These are phyloP conservation scores for Leucocoprinus leucothites DNA, from an alignment of 768 basidiomycete species.

Conservation along the genomic window DNA sequence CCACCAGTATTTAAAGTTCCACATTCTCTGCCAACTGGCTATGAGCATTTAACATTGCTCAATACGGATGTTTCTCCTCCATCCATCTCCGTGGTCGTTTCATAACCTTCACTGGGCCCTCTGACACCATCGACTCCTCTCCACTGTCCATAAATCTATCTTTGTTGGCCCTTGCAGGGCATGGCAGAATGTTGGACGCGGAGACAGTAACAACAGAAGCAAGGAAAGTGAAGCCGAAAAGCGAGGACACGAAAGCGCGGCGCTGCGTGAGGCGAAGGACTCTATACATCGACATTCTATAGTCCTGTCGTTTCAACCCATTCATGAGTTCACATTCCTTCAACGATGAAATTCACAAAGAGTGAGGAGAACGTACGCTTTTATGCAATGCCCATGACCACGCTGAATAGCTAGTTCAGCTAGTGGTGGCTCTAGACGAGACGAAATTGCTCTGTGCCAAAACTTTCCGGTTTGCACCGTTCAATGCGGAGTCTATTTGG, in stretches of 20 bases:
- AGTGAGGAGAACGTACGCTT: slow-evolving; percentile 14
- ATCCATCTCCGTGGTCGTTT: slow-evolving; percentile 79
- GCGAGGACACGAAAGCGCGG: slow-evolving; percentile 71
- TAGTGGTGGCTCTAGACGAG: slow-evolving; percentile 1
- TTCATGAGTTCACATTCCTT: background rate
- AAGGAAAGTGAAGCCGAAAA: slow-evolving; percentile 79
- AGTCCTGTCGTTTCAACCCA: slow-evolving; percentile 14
- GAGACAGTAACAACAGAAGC: slow-evolving; percentile 78
- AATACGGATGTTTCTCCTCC: slow-evolving; percentile 56
- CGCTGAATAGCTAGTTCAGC: background rate
- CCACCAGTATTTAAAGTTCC: too few species aligned
- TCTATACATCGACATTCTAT: slow-evolving; percentile 58
- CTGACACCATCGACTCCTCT: slow-evolving; percentile 20
- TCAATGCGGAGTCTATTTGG: slow-evolving; percentile 23
- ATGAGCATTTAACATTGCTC: too few species aligned
- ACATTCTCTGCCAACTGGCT: too few species aligned
- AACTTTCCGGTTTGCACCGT: slow-evolving; percentile 27
- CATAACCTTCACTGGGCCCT: slow-evolving; percentile 44
- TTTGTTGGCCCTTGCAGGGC: slow-evolving; percentile 65
- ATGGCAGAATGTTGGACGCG: slow-evolving; percentile 75
- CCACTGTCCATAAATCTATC: slow-evolving; percentile 58
- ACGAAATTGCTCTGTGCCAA: background rate
- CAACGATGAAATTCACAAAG: background rate
- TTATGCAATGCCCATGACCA: slow-evolving; percentile 26
- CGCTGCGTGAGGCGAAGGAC: slow-evolving; percentile 60